These are phyloP conservation scores for Barbarea vulgaris DNA, from an alignment of 345 rosid genomes.

Conservation along the genomic window DNA sequence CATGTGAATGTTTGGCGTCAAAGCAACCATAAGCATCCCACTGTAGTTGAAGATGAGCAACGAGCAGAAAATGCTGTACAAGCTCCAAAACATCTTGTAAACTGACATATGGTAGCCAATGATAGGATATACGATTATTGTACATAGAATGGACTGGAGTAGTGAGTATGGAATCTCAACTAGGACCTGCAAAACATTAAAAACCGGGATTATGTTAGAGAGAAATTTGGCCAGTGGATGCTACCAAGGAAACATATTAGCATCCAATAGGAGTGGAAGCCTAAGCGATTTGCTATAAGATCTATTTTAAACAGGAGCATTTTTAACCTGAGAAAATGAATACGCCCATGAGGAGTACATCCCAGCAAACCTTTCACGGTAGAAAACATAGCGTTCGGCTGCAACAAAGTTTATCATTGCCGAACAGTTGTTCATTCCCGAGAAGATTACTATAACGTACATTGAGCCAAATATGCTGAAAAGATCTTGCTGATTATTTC, in stretches of 20 bases:
- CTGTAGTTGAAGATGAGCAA: constrained; percentile 60
- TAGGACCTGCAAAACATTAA: constrained; percentile 40
- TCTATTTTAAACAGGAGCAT: too few species aligned
- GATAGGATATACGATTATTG: constrained; percentile 49
- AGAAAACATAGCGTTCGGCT: constrained; percentile 47
- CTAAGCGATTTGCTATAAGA: neutral
- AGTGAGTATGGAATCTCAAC: constrained; percentile 62
- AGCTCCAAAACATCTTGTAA: constrained; percentile 61
- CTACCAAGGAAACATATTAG: too few species aligned
- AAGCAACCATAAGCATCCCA: constrained; percentile 74
- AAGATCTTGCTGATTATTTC: constrained; percentile 57
- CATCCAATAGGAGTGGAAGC: constrained; percentile 7
- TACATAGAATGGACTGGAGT: constrained; percentile 54
- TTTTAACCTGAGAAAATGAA: constrained; percentile 70
- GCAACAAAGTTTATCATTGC: constrained; percentile 52
- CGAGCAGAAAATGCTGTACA: constrained; percentile 56
- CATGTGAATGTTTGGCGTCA: constrained; percentile 69
- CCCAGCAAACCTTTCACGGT: constrained; percentile 63
- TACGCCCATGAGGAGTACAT: constrained; percentile 69
- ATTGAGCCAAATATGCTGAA: constrained; percentile 53
- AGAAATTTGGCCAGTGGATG: neutral
- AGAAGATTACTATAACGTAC: constrained; percentile 42
- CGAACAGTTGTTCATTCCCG: constrained; percentile 50
- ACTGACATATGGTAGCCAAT: constrained; percentile 51
- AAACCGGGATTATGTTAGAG: neutral